Conservation (phyloP, 2,329 filamentous ascomycete species). For the Cercospora nicotianae region DNA sequence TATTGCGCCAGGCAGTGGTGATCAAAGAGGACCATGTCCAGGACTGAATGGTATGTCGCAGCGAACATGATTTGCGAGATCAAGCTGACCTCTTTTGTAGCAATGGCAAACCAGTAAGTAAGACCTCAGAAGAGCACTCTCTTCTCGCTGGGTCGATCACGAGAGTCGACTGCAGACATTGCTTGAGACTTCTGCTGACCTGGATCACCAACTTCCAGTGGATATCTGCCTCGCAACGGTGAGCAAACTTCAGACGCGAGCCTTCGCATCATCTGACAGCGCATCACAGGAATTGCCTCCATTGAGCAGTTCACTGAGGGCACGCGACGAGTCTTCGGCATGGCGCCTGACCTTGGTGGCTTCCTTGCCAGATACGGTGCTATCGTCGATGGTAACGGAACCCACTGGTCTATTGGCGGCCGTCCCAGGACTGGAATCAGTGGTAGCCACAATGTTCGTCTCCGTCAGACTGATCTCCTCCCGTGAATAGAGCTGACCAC, state of each 20-base stretch:
- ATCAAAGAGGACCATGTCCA: conserved; percentile 37
- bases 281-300: conserved; percentile 33
- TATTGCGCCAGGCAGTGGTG: conserved; percentile 30
- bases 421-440: conserved; percentile 25
- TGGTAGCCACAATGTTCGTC: conserved; percentile 39
- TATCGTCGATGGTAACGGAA: conserved; percentile 27
- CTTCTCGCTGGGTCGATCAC: neutral
- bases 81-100: conserved; percentile 1
- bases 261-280: conserved; percentile 29
- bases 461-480: too few species aligned
- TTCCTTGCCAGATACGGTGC: conserved; percentile 27
- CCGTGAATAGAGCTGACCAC: too few species aligned
- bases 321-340: conserved; percentile 36
- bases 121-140: neutral
- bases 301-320: conserved; percentile 39
- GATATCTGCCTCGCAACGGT: conserved; percentile 34
- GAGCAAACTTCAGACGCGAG: neutral
- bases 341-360: conserved; percentile 31
- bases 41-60: conserved; percentile 28
- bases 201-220: neutral
- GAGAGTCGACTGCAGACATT: neutral
- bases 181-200: neutral
- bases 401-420: conserved; percentile 25
- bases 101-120: conserved; percentile 19
- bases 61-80: conserved; percentile 19